A percentile compares a stretch with the other conserved stretches of the same genome.
Evolutionary conservation across 2,329 filamentous ascomycete species (phyloP).

Genomic region (Penicillium sp.): DNA sequence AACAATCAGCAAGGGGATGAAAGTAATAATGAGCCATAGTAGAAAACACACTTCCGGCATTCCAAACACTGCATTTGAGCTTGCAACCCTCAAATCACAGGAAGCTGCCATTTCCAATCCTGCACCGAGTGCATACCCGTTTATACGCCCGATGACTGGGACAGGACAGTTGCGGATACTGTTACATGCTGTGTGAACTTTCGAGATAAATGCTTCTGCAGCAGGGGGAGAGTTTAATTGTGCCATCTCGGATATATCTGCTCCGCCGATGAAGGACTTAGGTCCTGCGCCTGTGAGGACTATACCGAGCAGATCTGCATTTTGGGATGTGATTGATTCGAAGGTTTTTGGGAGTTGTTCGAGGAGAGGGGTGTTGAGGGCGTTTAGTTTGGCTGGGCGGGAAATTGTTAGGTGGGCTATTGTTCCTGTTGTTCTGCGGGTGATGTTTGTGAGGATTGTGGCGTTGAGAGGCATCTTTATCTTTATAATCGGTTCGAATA

Average conservation of each 20-base stretch:
- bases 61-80: slow-evolving; percentile 31
- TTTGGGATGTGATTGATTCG: slow-evolving; percentile 6
- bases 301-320: slow-evolving; percentile 20
- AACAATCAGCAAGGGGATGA: neutral
- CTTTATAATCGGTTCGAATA: neutral
- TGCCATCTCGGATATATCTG: slow-evolving; percentile 73
- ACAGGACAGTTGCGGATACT: slow-evolving; percentile 38
- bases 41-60: slow-evolving; percentile 39
- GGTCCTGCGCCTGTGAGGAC: slow-evolving; percentile 68
- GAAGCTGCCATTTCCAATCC: slow-evolving; percentile 37
- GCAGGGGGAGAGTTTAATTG: slow-evolving; percentile 22
- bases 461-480: neutral
- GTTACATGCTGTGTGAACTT: slow-evolving; percentile 32
- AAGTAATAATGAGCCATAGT: neutral
- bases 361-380: slow-evolving; percentile 25
- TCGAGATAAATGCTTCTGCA: slow-evolving; percentile 38
- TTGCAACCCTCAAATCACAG: slow-evolving; percentile 40
- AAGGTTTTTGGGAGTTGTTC: slow-evolving; percentile 16
- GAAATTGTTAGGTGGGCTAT: slow-evolving; percentile 29
- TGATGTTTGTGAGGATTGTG: slow-evolving; percentile 16
- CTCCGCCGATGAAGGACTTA: slow-evolving; percentile 85
- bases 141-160: slow-evolving; percentile 39
- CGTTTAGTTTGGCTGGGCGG: slow-evolving; percentile 28
- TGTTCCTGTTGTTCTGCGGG: slow-evolving; percentile 12
- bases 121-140: slow-evolving; percentile 40